A percentile compares a stretch with the other conserved stretches of the same genome.
These are phyloP conservation scores for Circinella minor DNA, from an alignment of 371 early-diverging fungal species.

Conservation along the genomic window DNA sequence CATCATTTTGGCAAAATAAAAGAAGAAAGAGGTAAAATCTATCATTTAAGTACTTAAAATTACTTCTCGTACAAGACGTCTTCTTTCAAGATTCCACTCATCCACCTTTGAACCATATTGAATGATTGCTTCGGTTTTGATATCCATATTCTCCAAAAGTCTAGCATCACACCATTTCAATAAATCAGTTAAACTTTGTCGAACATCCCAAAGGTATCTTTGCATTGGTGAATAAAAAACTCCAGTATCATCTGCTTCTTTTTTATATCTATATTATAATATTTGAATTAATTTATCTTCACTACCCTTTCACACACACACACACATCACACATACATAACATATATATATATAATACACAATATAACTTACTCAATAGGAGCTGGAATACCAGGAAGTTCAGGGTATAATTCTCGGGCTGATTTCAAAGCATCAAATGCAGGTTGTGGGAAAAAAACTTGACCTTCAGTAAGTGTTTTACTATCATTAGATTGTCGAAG, in stretches of 20 bases:
- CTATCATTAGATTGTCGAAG: slow-evolving; percentile 34
- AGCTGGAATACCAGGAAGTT: slow-evolving; percentile 39
- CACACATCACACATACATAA: no score
- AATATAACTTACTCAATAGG: slow-evolving; percentile 34
- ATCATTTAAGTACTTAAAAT: slow-evolving; percentile 16
- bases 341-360: no score
- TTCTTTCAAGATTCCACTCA: slow-evolving; percentile 30
- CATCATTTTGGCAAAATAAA: not conserved
- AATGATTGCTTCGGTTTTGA: slow-evolving; percentile 6
- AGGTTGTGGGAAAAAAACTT: slow-evolving; percentile 46
- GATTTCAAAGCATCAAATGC: slow-evolving; percentile 46
- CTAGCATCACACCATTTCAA: slow-evolving; percentile 28
- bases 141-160: slow-evolving; percentile 19
- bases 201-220: slow-evolving; percentile 53
- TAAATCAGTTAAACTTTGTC: slow-evolving; percentile 23
- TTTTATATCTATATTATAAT: slow-evolving; percentile 20
- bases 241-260: slow-evolving; percentile 44
- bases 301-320: no score
- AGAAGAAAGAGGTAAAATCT: not conserved
- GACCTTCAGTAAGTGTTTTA: slow-evolving; percentile 29
- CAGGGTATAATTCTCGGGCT: slow-evolving; percentile 44
- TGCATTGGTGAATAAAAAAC: slow-evolving; percentile 57
- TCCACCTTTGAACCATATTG: slow-evolving; percentile 26
- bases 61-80: slow-evolving; percentile 21
- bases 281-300: no score